These are phyloP conservation scores for Paspalum vaginatum DNA, from an alignment of 176 grass and related monocot genomes.

Conservation along the genomic window DNA sequence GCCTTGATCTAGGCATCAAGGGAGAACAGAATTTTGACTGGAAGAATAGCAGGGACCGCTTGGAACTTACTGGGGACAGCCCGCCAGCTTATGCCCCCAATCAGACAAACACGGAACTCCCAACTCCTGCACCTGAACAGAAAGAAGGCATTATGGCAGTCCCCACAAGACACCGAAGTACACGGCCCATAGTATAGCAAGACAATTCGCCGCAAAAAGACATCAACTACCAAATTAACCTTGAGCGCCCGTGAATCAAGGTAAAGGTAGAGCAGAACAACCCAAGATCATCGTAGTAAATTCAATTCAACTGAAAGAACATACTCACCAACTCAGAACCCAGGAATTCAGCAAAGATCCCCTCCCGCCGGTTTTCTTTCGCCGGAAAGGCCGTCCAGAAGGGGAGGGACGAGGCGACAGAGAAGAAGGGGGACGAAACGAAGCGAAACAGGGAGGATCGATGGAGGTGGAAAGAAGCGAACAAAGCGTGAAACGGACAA, in stretches of 20 bases:
- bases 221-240: not conserved
- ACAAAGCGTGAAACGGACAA: constrained; percentile 48
- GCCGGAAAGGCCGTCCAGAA: not conserved
- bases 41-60: not conserved
- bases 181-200: not conserved
- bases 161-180: constrained; percentile 41
- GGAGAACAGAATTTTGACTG: constrained; percentile 10
- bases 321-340: constrained; percentile 7
- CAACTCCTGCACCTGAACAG: constrained; percentile 33
- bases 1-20: not conserved
- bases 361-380: not conserved
- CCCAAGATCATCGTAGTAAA: not conserved
- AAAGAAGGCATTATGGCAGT: constrained; percentile 13
- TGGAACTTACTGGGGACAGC: constrained; percentile 28
- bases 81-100: constrained; percentile 24
- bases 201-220: constrained; percentile 26
- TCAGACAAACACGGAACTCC: not conserved
- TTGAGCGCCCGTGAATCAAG: not conserved
- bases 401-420: not conserved
- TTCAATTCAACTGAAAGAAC: not conserved
- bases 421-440: constrained; percentile 12
- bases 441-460: not conserved
- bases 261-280: not conserved
- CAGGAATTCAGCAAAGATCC: constrained; percentile 9
- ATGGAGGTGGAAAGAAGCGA: not conserved